Evolutionary conservation across 495 filamentous ascomycete species (phyloP).

Genomic region (Penicillium steckii): DNA sequence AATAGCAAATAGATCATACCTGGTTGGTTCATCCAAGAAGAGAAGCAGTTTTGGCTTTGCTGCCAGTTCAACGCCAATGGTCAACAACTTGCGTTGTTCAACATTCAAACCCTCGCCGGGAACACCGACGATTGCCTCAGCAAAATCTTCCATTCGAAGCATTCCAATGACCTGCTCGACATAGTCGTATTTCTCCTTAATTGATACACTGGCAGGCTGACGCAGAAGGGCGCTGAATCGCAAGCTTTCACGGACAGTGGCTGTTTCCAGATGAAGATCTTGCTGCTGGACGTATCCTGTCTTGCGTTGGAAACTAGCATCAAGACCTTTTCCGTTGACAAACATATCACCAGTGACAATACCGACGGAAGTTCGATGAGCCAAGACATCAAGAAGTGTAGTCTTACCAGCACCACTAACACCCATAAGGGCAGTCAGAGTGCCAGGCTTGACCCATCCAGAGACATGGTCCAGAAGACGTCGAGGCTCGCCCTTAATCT

Average conservation of each 20-base stretch:
- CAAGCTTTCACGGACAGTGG: constrained; percentile 83
- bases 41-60: constrained; percentile 77
- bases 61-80: constrained; percentile 82
- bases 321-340: constrained; percentile 53
- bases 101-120: constrained; percentile 85
- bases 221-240: constrained; percentile 83
- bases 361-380: constrained; percentile 49
- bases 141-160: constrained; percentile 79
- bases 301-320: constrained; percentile 82
- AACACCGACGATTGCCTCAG: constrained; percentile 84
- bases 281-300: constrained; percentile 96
- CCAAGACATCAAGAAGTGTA: constrained; percentile 46
- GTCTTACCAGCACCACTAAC: constrained; percentile 60
- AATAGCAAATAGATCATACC: constrained; percentile 77
- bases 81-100: constrained; percentile 79
- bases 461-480: constrained; percentile 63
- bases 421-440: constrained; percentile 63
- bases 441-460: constrained; percentile 67
- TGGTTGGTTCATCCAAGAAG: constrained; percentile 57
- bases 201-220: constrained; percentile 67
- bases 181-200: constrained; percentile 79
- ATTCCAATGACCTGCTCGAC: constrained; percentile 90
- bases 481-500: constrained; percentile 57
- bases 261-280: constrained; percentile 80
- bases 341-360: constrained; percentile 52